A percentile compares a stretch with the other conserved stretches of the same genome.
Evolutionary conservation across 1,284 basidiomycete genomes (phyloP).

Genomic region (Anthracocystis setariae): DNA sequence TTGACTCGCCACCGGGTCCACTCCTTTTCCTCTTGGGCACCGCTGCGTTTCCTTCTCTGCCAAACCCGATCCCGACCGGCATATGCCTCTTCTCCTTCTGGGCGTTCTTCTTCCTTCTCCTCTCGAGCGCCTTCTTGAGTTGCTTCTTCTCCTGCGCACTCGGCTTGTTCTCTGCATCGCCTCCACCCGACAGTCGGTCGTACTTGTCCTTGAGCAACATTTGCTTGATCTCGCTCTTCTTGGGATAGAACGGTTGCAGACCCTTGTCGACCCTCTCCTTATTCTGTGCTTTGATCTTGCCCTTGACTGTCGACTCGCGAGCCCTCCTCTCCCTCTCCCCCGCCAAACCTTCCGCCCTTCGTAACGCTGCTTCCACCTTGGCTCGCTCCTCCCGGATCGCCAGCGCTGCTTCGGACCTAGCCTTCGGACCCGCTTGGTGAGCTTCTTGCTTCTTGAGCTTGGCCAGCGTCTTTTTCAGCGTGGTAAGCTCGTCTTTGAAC

Average conservation of each 20-base stretch:
- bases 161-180: slow-evolving; percentile 17
- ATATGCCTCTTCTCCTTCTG: slow-evolving; percentile 84
- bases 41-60: slow-evolving; percentile 8
- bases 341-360: slow-evolving; percentile 76
- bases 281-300: slow-evolving; percentile 68
- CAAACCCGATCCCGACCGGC: slow-evolving; percentile 46
- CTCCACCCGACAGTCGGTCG: slow-evolving; percentile 32
- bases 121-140: slow-evolving; percentile 82
- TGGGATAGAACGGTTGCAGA: slow-evolving; percentile 78
- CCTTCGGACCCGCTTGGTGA: slow-evolving; percentile 77
- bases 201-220: slow-evolving; percentile 59
- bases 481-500: slow-evolving; percentile 76
- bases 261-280: slow-evolving; percentile 62
- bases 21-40: slow-evolving; percentile 41
- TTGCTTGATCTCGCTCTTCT: slow-evolving; percentile 74
- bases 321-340: slow-evolving; percentile 77
- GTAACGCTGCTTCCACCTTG: slow-evolving; percentile 80
- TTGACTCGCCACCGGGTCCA: background rate
- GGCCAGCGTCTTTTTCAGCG: slow-evolving; percentile 76
- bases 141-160: slow-evolving; percentile 69
- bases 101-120: slow-evolving; percentile 83
- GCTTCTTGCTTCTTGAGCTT: slow-evolving; percentile 76
- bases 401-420: slow-evolving; percentile 70
- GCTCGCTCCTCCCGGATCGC: slow-evolving; percentile 75
- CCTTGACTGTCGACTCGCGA: slow-evolving; percentile 71